These are phyloP conservation scores for Theobroma grandiflorum DNA, from an alignment of 441 rosid genomes.

Conservation along the genomic window DNA sequence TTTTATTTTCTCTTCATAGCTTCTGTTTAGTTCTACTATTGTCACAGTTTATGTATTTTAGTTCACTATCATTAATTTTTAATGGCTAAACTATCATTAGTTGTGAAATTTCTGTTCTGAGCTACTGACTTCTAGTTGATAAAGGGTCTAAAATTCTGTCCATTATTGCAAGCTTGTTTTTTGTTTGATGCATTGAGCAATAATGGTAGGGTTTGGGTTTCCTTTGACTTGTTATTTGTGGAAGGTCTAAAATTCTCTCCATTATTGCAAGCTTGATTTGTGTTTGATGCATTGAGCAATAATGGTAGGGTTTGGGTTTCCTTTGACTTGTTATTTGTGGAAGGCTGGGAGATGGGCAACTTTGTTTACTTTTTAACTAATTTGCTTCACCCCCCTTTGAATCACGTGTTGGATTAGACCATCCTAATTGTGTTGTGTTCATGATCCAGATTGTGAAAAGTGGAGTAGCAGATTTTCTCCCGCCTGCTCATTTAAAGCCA, in stretches of 20 bases:
- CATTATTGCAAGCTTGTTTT: background rate
- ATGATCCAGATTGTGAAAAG: background rate
- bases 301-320: background rate
- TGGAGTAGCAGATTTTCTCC: background rate
- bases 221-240: background rate
- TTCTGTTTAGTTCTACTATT: background rate
- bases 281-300: background rate
- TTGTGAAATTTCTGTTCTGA: background rate
- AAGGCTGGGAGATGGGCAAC: background rate
- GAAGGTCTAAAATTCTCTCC: background rate
- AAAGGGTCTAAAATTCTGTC: background rate
- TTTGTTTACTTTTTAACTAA: constrained; percentile 23
- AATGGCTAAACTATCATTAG: background rate
- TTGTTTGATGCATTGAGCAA: background rate
- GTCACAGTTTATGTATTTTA: background rate
- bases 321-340: background rate
- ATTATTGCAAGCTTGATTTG: background rate
- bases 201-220: background rate
- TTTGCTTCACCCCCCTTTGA: background rate
- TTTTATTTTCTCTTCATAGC: background rate
- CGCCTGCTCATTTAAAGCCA: background rate
- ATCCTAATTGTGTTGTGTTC: background rate
- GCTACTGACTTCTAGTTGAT: background rate
- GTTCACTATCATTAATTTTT: background rate
- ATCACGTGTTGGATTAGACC: background rate